A percentile compares a stretch with the other conserved stretches of the same genome.
Conservation (phyloP, 768 basidiomycete species). For the Cantharellus anzutake region DNA sequence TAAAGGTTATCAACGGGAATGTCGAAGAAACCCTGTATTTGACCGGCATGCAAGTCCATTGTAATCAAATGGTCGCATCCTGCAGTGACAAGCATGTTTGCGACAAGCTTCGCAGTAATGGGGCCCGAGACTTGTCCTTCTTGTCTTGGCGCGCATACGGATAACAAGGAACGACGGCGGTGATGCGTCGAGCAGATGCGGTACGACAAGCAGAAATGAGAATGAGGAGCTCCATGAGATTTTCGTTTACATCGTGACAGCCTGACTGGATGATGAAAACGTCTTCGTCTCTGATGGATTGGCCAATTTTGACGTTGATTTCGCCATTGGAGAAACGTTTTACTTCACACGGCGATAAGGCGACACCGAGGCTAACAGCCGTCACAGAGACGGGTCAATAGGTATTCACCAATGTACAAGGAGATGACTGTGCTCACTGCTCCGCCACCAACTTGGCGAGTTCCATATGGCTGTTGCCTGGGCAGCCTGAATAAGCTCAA, state of each 20-base stretch:
- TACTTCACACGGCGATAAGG: conserved; percentile 68
- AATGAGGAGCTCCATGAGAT: conserved; percentile 96
- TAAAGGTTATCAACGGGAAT: conserved; percentile 96
- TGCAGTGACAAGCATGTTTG: conserved; percentile 93
- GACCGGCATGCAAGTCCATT: conserved; percentile 96
- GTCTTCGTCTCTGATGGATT: conserved; percentile 94
- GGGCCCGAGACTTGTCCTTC: conserved; percentile 89
- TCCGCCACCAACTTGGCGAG: conserved; percentile 90
- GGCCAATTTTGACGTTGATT: conserved; percentile 84
- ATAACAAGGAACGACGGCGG: conserved; percentile 95
- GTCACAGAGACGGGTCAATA: too few relatives aligned
- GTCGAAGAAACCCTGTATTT: conserved; percentile 98
- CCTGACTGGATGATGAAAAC: conserved; percentile 96
- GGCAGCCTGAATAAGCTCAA: background rate
- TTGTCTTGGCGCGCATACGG: conserved; percentile 96
- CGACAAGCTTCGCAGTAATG: conserved; percentile 98
- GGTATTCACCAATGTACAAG: conserved; percentile 13
- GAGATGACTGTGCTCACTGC: conserved; percentile 49
- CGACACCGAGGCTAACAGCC: conserved; percentile 56
- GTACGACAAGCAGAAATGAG: conserved; percentile 97
- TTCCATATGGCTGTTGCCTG: conserved; percentile 96
- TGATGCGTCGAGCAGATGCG: conserved; percentile 85
- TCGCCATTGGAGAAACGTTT: conserved; percentile 91
- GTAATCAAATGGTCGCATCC: conserved; percentile 98
- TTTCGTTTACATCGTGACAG: conserved; percentile 80